Percentiles rank a stretch among this genome's conserved stretches.
Conservation (phyloP, 2,329 filamentous ascomycete genomes). For the Coniochaeta sp. region DNA sequence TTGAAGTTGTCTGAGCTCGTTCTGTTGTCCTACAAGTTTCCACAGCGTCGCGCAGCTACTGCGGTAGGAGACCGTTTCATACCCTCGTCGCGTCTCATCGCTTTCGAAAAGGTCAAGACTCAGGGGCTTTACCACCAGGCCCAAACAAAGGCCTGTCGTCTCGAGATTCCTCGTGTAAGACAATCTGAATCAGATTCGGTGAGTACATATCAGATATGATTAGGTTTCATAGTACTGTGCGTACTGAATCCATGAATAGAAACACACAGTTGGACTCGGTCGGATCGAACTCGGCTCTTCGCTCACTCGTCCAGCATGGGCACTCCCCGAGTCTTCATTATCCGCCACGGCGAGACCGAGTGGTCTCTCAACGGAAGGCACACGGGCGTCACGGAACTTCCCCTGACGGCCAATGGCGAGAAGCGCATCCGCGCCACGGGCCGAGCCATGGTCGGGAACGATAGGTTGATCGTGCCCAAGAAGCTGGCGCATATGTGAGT, state of each 20-base stretch:
- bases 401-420: slow-evolving; percentile 75
- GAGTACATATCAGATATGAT: neutral
- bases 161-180: neutral
- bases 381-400: slow-evolving; percentile 80
- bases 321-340: slow-evolving; percentile 69
- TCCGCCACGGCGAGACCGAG: slow-evolving; percentile 90
- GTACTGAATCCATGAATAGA: neutral
- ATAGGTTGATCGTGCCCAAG: slow-evolving; percentile 75
- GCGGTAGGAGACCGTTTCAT: neutral
- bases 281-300: neutral
- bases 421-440: slow-evolving; percentile 70
- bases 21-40: neutral
- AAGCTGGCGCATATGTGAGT: slow-evolving; percentile 76
- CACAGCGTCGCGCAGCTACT: neutral
- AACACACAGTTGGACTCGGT: neutral
- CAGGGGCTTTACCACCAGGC: neutral
- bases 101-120: neutral
- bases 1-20: neutral
- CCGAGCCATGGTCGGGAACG: slow-evolving; percentile 72
- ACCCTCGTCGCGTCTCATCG: neutral
- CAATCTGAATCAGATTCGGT: neutral
- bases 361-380: slow-evolving; percentile 85
- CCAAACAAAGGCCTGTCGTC: neutral
- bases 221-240: neutral
- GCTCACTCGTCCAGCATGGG: slow-evolving; percentile 18